These are phyloP conservation scores for Athelia sp. DNA, from an alignment of 1,284 basidiomycete genomes.

Conservation along the genomic window DNA sequence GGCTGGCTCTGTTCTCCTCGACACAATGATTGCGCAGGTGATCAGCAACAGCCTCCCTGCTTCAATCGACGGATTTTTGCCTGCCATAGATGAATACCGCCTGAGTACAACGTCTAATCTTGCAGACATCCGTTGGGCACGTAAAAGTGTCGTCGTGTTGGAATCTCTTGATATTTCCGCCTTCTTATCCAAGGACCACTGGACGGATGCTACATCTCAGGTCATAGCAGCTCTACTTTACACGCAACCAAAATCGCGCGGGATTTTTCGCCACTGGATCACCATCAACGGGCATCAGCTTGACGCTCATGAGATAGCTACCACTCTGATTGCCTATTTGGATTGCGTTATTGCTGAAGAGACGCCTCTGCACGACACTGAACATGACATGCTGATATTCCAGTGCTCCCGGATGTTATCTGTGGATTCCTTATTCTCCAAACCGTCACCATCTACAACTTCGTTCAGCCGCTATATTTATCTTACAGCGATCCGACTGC, in stretches of 20 bases:
- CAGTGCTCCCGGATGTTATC: background rate
- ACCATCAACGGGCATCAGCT: slow-evolving; percentile 1
- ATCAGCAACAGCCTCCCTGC: slow-evolving; percentile 5
- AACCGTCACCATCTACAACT: no score
- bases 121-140: slow-evolving; percentile 20
- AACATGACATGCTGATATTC: background rate
- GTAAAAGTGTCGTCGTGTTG: slow-evolving; percentile 17
- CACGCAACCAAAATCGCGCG: slow-evolving; percentile 15
- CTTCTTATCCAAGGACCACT: slow-evolving; percentile 32
- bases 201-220: slow-evolving; percentile 35
- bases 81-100: background rate
- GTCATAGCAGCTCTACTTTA: slow-evolving; percentile 42
- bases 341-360: background rate
- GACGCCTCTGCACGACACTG: background rate
- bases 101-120: slow-evolving; percentile 13
- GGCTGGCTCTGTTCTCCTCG: slow-evolving; percentile 31
- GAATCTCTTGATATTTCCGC: slow-evolving; percentile 20
- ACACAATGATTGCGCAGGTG: slow-evolving; percentile 39
- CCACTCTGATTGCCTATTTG: background rate
- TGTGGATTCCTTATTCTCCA: background rate
- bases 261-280: slow-evolving; percentile 24
- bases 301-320: background rate
- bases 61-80: slow-evolving; percentile 8
- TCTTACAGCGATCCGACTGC: no score
- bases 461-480: no score